Evolutionary conservation across 805 yeast genomes (phyloP).

Genomic region (Alloascoidea africana): DNA sequence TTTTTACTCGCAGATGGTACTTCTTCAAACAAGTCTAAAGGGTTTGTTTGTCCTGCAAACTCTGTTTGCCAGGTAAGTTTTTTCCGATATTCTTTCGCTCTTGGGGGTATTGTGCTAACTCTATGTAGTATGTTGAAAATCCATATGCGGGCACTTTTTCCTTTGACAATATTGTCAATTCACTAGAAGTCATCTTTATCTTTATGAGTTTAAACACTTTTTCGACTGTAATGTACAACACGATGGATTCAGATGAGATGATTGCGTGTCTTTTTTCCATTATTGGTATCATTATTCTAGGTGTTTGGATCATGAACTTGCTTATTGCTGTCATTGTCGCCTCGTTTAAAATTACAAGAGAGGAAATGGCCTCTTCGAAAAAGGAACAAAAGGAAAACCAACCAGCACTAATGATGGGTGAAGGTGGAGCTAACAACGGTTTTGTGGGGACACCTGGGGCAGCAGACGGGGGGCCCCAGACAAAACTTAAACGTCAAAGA

Average conservation of each 20-base stretch:
- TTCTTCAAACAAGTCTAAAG: conserved; percentile 28
- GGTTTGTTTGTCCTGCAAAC: conserved; percentile 51
- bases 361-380: conserved; percentile 19
- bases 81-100: too few species aligned
- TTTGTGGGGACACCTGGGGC: too few species aligned
- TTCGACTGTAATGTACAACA: conserved; percentile 61
- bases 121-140: conserved; percentile 32
- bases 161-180: conserved; percentile 56
- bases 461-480: too few species aligned
- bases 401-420: too few species aligned
- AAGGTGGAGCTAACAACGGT: too few species aligned
- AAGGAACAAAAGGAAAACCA: too few species aligned
- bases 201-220: conserved; percentile 67
- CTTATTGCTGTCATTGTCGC: conserved; percentile 61
- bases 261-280: conserved; percentile 48
- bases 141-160: conserved; percentile 51
- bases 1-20: conserved; percentile 31
- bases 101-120: too few species aligned
- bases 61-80: conserved; percentile 19
- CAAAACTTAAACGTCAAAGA: neutral
- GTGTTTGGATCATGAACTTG: conserved; percentile 61
- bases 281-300: conserved; percentile 40
- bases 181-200: conserved; percentile 64
- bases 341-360: conserved; percentile 20
- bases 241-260: conserved; percentile 62